Conservation (phyloP, 108 stramenopile genomes). For the Schizochytrium sp. region DNA sequence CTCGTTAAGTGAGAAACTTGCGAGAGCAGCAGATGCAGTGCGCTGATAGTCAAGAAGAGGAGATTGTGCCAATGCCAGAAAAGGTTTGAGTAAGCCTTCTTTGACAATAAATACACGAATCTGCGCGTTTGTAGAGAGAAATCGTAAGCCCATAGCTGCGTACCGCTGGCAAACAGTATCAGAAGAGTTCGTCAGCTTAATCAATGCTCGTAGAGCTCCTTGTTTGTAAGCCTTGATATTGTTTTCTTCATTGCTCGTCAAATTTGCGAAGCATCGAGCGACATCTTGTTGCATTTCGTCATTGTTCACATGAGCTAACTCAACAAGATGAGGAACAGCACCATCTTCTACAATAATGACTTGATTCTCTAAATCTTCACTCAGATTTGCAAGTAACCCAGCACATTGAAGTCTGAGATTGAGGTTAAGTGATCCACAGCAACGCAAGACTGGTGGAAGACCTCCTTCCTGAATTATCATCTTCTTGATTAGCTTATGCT, state of each 20-base stretch:
- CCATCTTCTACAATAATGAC: conserved; percentile 78
- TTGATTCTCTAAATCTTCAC: conserved; percentile 81
- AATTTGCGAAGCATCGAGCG: conserved; percentile 82
- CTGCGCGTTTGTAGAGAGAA: conserved; percentile 80
- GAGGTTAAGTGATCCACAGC: conserved; percentile 76
- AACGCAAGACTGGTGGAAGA: conserved; percentile 75
- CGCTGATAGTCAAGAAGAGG: conserved; percentile 83
- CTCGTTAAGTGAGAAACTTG: conserved; percentile 80
- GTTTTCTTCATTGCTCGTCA: conserved; percentile 82
- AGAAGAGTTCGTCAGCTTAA: conserved; percentile 74
- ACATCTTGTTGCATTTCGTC: conserved; percentile 84
- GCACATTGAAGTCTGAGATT: conserved; percentile 83
- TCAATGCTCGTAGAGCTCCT: conserved; percentile 80
- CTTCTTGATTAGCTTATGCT: conserved; percentile 73
- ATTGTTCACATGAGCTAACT: conserved; percentile 75
- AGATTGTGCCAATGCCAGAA: conserved; percentile 77
- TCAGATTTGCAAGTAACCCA: conserved; percentile 82
- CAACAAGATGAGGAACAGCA: conserved; percentile 74
- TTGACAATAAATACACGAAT: conserved; percentile 76
- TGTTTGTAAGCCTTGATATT: conserved; percentile 78
- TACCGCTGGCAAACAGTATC: conserved; percentile 83
- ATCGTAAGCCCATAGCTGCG: conserved; percentile 83
- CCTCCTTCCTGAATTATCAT: conserved; percentile 75
- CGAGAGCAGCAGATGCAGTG: conserved; percentile 84
- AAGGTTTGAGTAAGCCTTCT: conserved; percentile 78